A percentile compares a stretch with the other conserved stretches of the same genome.
Evolutionary conservation across 2,329 filamentous ascomycete genomes (phyloP).

Genomic region (Cladosporium velox): DNA sequence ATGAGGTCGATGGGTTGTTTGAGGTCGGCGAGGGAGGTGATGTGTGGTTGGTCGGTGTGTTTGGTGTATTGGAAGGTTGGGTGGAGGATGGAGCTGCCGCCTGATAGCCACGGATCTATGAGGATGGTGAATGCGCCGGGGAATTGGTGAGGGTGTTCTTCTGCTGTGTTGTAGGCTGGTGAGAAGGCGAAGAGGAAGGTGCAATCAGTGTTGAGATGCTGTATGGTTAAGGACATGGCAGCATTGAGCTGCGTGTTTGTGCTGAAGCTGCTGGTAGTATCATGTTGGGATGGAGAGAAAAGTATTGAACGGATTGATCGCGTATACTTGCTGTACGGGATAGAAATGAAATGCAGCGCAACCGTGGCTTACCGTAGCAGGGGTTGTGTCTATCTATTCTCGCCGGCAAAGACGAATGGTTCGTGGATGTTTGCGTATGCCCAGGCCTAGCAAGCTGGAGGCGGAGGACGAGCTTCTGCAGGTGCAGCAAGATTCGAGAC

Average conservation of each 20-base stretch:
- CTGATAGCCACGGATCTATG: slow-evolving; percentile 70
- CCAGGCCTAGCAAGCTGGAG: slow-evolving; percentile 1
- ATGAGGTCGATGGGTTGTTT: slow-evolving; percentile 57
- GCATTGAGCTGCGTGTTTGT: slow-evolving; percentile 1
- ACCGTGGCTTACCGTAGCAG: slow-evolving; percentile 14
- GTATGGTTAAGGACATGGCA: slow-evolving; percentile 63
- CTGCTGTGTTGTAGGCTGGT: slow-evolving; percentile 43
- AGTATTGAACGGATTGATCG: background rate
- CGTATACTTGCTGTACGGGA: slow-evolving; percentile 1
- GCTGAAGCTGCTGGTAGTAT: slow-evolving; percentile 7
- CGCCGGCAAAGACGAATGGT: background rate
- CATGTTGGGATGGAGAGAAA: slow-evolving; percentile 6
- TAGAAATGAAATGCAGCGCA: background rate
- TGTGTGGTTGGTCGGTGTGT: slow-evolving; percentile 57
- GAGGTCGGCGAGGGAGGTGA: slow-evolving; percentile 59
- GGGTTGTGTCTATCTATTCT: slow-evolving; percentile 2
- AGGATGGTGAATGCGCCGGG: slow-evolving; percentile 63
- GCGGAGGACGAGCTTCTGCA: background rate
- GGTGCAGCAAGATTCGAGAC: background rate
- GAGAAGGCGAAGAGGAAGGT: slow-evolving; percentile 67
- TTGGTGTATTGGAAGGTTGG: slow-evolving; percentile 62
- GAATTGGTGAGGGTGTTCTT: slow-evolving; percentile 42
- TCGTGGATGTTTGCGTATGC: slow-evolving; percentile 12
- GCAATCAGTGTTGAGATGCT: slow-evolving; percentile 65
- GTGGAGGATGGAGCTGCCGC: slow-evolving; percentile 61